Conservation (phyloP, 2,329 filamentous ascomycete species). For the Fusarium sp. region DNA sequence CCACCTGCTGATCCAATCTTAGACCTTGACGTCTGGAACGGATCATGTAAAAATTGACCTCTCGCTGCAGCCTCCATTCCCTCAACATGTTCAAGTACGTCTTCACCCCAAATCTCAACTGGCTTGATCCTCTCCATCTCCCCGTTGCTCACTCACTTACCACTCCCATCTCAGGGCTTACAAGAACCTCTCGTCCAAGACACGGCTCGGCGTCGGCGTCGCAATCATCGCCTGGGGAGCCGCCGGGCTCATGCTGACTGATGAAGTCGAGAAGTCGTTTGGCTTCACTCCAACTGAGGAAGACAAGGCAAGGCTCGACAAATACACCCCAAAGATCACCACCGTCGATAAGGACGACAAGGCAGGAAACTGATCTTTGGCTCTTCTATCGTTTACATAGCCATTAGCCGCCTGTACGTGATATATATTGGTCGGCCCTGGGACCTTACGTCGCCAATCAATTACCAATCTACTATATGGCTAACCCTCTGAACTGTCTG, state of each 20-base stretch:
- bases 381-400: not conserved
- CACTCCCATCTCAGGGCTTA: constrained; percentile 69
- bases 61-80: too few species aligned
- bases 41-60: too few species aligned
- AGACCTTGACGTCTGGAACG: not conserved
- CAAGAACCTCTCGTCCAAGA: constrained; percentile 78
- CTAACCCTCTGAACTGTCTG: not conserved
- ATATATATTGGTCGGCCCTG: too few species aligned
- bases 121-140: not conserved
- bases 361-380: constrained; percentile 11
- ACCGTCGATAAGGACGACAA: constrained; percentile 65
- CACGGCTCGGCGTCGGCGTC: constrained; percentile 79
- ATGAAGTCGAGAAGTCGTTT: constrained; percentile 80
- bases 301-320: constrained; percentile 78
- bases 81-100: not conserved
- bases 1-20: constrained; percentile 1
- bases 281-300: constrained; percentile 81
- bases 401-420: too few species aligned
- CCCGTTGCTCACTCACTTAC: constrained; percentile 11
- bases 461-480: not conserved
- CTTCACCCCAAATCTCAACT: constrained; percentile 9
- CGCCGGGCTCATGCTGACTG: constrained; percentile 80
- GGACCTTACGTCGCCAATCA: not conserved
- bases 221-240: constrained; percentile 84
- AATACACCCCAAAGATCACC: constrained; percentile 74